Evolutionary conservation across 257 asterid genomes (phyloP).

Genomic region (Nemophila menziesii): DNA sequence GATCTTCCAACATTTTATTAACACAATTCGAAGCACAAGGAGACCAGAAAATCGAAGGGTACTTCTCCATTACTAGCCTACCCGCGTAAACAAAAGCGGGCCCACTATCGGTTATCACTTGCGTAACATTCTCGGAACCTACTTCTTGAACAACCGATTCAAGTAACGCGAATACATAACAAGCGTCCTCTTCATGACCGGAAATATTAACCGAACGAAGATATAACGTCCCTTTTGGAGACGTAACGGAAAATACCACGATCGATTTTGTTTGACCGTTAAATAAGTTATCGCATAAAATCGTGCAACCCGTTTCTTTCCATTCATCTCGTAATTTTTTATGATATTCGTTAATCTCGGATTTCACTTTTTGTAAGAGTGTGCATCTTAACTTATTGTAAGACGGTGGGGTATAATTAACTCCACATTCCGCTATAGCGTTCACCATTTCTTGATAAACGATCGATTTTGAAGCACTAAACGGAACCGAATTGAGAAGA

Average conservation of each 20-base stretch:
- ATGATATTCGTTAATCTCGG: conserved; percentile 15
- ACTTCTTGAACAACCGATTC: conserved; percentile 31
- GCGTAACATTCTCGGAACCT: conserved; percentile 25
- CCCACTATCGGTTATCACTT: conserved; percentile 26
- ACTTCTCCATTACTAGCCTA: conserved; percentile 32
- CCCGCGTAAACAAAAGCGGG: conserved; percentile 22
- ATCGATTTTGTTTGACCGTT: conserved; percentile 20
- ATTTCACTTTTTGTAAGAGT: conserved; percentile 25
- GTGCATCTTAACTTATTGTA: conserved; percentile 16
- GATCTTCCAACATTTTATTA: conserved; percentile 28
- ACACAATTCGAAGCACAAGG: conserved; percentile 35
- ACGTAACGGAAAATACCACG: conserved; percentile 25
- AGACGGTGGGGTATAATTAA: conserved; percentile 28
- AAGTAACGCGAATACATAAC: conserved; percentile 23
- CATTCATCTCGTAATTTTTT: conserved; percentile 22
- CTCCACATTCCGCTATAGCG: conserved; percentile 30
- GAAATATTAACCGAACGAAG: conserved; percentile 26
- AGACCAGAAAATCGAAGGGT: conserved; percentile 33
- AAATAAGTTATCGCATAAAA: conserved; percentile 32
- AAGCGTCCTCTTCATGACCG: conserved; percentile 25
- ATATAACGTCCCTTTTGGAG: conserved; percentile 31
- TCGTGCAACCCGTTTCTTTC: conserved; percentile 32
- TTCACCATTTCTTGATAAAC: conserved; percentile 29
- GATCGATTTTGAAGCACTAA: conserved; percentile 23
- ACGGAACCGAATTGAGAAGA: conserved; percentile 33